Conservation (phyloP, 208 protist species). For the Crithidia brevicula region DNA sequence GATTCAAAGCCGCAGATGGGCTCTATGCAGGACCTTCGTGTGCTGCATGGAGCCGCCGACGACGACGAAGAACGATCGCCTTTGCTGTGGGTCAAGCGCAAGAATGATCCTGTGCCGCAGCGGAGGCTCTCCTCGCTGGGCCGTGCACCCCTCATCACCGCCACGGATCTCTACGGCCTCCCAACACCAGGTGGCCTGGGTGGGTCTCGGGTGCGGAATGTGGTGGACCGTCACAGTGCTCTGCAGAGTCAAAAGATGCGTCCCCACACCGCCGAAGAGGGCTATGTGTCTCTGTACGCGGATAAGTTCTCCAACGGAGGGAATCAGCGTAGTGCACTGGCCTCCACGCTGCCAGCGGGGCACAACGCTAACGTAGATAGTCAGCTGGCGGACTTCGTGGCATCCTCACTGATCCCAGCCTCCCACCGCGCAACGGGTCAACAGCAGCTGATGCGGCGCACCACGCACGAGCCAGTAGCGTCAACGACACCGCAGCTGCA, state of each 20-base stretch:
- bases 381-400: constrained; percentile 16
- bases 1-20: neutral
- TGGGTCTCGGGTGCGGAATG: neutral
- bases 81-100: neutral
- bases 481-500: neutral
- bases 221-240: neutral
- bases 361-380: constrained; percentile 1
- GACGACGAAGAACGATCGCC: neutral
- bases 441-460: neutral
- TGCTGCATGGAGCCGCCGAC: neutral
- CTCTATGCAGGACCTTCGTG: neutral
- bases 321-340: neutral
- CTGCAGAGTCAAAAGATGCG: constrained; percentile 3
- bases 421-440: constrained; percentile 3
- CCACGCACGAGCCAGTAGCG: neutral
- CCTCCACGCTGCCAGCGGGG: neutral
- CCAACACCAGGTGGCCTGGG: neutral
- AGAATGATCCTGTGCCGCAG: neutral
- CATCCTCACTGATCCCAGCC: constrained; percentile 11
- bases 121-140: constrained; percentile 4
- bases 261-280: neutral
- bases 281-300: constrained; percentile 12
- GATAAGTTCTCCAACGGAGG: neutral
- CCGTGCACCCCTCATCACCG: neutral
- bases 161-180: neutral